Percentiles rank a stretch among this genome's conserved stretches.
These are phyloP conservation scores for Kockiozyma suomiensis DNA, from an alignment of 805 yeast species.

Conservation along the genomic window DNA sequence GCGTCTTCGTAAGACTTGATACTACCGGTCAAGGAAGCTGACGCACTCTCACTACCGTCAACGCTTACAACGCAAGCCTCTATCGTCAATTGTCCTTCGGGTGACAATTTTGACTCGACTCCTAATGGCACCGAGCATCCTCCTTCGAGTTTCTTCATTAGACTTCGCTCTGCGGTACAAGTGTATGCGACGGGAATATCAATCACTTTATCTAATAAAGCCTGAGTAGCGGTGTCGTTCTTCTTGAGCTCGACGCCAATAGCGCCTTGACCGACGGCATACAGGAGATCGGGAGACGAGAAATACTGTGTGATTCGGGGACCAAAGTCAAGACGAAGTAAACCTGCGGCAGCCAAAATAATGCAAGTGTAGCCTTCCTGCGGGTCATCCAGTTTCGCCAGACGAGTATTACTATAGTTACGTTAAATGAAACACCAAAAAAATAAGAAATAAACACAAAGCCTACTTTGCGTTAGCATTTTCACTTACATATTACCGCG, in stretches of 20 bases:
- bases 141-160: conserved; percentile 89
- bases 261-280: conserved; percentile 99
- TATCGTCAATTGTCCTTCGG: conserved; percentile 17
- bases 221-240: conserved; percentile 60
- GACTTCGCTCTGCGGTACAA: conserved; percentile 84
- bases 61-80: conserved; percentile 68
- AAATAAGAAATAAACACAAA: no score
- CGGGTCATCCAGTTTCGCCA: conserved; percentile 75
- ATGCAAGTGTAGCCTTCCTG: conserved; percentile 60
- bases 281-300: conserved; percentile 78
- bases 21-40: conserved; percentile 50
- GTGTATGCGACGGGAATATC: conserved; percentile 67
- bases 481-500: conserved; percentile 66
- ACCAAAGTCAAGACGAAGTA: conserved; percentile 70
- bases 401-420: conserved; percentile 60
- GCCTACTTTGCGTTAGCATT: conserved; percentile 17
- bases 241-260: conserved; percentile 86
- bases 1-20: conserved; percentile 62
- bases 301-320: conserved; percentile 73
- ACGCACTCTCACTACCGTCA: conserved; percentile 74
- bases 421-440: no score
- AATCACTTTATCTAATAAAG: conserved; percentile 65
- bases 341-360: conserved; percentile 90
- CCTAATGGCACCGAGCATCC: conserved; percentile 99
- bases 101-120: conserved; percentile 51